Base-by-base conservation (phyloP, 1,139 yeast genomes). In the Lodderomyces elongisporus region DNA sequence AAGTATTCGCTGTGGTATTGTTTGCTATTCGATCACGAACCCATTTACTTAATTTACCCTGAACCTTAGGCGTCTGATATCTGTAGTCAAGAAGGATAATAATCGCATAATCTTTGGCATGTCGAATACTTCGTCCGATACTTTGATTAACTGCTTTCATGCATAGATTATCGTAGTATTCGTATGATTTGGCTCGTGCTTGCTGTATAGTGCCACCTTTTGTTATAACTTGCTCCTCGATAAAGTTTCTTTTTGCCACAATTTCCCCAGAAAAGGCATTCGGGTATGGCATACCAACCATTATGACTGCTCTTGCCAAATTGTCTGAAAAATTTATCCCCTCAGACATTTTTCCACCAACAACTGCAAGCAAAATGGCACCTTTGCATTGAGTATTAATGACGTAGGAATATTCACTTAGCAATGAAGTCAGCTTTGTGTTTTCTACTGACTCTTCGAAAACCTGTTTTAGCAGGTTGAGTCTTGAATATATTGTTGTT, bases 91-190 rank as follows among this genome's bases (percentile, higher is more conserved):
- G 51, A 27, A 89, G 61, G 45, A 74, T 77, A 9, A 91, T 82
- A 12, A 76, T 69, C 0, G 97, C 80, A 49, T 84, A 88, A 55
- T 91, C 98, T 30, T 73, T 69, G 17, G 71, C 71, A 54, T 89
- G 96, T 39, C 98, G 66, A 25, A 89, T 89, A 14, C 96, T 87
- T 47, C 98, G 70, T 1, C 97, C 98, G 14, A 91, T 81, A 57
- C 95, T 79, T 57, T 89, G 98, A 52, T 89, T 89, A 2, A 89
- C 87, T 0, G 96, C 84, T 38, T 91, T 74, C 94, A 91, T 84
- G 52, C 96, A 88, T 7, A 87, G 65, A 50, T 85, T 87, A 46
- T 88, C 96, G 48, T 85, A 83, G 48, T 77, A 87, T 28, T 69
- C 73, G n/a, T 61, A 58, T 2, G 83, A 68, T n/a, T 66, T 67